phyloP scores from a whole-genome alignment of 108 stramenopile species.

The Cyclotella choctawhatcheeana region DNA sequence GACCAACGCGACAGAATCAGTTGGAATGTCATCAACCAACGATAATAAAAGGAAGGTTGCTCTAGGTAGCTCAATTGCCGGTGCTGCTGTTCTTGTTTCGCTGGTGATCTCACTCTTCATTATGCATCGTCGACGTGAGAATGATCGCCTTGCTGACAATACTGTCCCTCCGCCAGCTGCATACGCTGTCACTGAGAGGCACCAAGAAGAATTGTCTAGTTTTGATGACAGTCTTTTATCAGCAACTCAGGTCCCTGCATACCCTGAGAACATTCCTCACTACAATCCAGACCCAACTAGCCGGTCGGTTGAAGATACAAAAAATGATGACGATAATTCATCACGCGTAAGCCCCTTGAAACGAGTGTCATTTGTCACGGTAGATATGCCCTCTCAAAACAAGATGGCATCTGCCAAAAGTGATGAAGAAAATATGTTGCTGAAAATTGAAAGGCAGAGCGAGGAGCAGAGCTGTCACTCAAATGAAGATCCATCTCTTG shows the following conservation, averaged over 20 bases:
- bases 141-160: background rate
- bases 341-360: too few relatives aligned
- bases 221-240: constrained; percentile 18
- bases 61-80: constrained; percentile 15
- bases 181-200: background rate
- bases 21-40: background rate
- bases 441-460: background rate
- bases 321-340: constrained; percentile 26
- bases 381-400: background rate
- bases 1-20: background rate
- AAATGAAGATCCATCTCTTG: background rate
- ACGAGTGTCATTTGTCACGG: background rate
- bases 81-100: constrained; percentile 12
- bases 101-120: constrained; percentile 13
- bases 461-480: background rate
- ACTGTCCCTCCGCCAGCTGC: constrained; percentile 3
- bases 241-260: background rate
- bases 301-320: too few relatives aligned
- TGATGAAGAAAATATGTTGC: too few relatives aligned
- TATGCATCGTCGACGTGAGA: constrained; percentile 9
- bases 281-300: background rate
- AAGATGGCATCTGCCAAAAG: background rate
- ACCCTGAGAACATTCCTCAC: constrained; percentile 29
- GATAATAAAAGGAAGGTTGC: constrained; percentile 3
- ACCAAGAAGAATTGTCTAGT: constrained; percentile 13